A percentile compares a stretch with the other conserved stretches of the same genome.
These are phyloP conservation scores for Colletotrichum simmondsii DNA, from an alignment of 2,329 filamentous ascomycete species.

Conservation along the genomic window DNA sequence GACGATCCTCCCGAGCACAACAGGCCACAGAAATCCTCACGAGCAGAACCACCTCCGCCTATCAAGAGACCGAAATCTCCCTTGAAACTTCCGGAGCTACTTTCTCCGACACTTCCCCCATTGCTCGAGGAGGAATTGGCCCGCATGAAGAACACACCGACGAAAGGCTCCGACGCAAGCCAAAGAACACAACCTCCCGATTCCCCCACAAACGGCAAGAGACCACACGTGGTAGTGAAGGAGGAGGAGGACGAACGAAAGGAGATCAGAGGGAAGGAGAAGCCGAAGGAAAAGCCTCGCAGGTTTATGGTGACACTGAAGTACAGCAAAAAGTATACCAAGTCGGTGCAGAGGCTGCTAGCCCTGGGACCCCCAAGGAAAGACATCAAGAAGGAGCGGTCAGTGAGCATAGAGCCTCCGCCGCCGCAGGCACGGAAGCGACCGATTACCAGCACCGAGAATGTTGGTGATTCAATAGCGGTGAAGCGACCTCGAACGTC, in stretches of 20 bases:
- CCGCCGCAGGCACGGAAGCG: slow-evolving; percentile 58
- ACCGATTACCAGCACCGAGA: slow-evolving; percentile 51
- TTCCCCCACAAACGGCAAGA: slow-evolving; percentile 46
- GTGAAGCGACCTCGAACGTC: slow-evolving; percentile 56
- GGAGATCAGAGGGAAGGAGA: slow-evolving; percentile 38
- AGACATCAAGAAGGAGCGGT: slow-evolving; percentile 49
- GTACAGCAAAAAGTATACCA: slow-evolving; percentile 58
- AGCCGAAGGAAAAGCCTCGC: slow-evolving; percentile 32
- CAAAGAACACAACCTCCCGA: slow-evolving; percentile 43
- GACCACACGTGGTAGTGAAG: slow-evolving; percentile 35
- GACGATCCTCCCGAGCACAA: slow-evolving; percentile 36
- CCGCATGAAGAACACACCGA: slow-evolving; percentile 44
- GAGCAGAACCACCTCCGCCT: slow-evolving; percentile 39
- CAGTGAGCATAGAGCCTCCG: slow-evolving; percentile 53
- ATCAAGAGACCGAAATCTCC: slow-evolving; percentile 52
- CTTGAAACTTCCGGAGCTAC: slow-evolving; percentile 56
- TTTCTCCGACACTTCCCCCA: slow-evolving; percentile 67
- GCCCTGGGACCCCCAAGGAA: slow-evolving; percentile 51
- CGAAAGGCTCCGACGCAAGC: slow-evolving; percentile 35
- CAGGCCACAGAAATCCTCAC: slow-evolving; percentile 12
- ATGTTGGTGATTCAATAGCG: slow-evolving; percentile 47
- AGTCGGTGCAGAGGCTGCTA: slow-evolving; percentile 58
- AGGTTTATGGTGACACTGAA: slow-evolving; percentile 57
- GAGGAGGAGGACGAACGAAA: slow-evolving; percentile 47
- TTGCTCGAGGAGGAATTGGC: slow-evolving; percentile 60